Percentiles rank a stretch among this genome's conserved stretches.
Evolutionary conservation across 2,329 filamentous ascomycete genomes (phyloP).

Genomic region (Lecanicillium sp.): DNA sequence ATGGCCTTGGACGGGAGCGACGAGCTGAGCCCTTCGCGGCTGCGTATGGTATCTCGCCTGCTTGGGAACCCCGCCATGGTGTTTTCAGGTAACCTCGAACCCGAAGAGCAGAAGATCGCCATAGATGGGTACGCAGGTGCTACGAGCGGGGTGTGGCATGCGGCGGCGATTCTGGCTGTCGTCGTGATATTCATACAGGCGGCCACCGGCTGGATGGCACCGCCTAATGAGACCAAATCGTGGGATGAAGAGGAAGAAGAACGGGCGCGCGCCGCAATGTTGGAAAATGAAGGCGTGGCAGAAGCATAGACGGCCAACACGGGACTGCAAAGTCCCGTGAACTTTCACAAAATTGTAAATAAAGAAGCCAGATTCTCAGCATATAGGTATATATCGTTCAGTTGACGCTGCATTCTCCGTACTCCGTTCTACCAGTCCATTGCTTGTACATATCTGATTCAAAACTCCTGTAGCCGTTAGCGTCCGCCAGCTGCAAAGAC

Average conservation of each 20-base stretch:
- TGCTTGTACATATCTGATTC: no score
- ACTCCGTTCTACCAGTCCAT: no score
- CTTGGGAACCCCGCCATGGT: slow-evolving; percentile 45
- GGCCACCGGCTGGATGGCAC: slow-evolving; percentile 41
- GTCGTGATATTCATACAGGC: slow-evolving; percentile 40
- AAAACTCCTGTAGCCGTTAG: no score
- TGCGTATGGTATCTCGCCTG: slow-evolving; percentile 36
- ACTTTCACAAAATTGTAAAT: no score
- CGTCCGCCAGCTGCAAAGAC: no score
- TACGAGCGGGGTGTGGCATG: slow-evolving; percentile 36
- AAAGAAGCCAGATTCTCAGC: no score
- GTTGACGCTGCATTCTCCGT: no score
- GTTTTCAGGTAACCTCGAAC: slow-evolving; percentile 31
- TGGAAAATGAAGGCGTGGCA: slow-evolving; percentile 23
- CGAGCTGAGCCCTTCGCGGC: slow-evolving; percentile 23
- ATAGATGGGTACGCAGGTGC: slow-evolving; percentile 39
- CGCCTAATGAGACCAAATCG: slow-evolving; percentile 47
- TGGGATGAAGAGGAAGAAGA: slow-evolving; percentile 26
- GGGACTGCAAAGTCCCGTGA: no score
- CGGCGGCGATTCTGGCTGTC: slow-evolving; percentile 35
- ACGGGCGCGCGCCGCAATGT: slow-evolving; percentile 15
- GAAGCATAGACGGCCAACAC: slow-evolving; percentile 15
- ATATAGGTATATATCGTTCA: no score
- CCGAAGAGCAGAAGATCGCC: slow-evolving; percentile 36
- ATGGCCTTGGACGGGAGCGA: slow-evolving; percentile 31